phyloP scores from a whole-genome alignment of 2,329 filamentous ascomycete genomes.

The Apiospora pterosperma region DNA sequence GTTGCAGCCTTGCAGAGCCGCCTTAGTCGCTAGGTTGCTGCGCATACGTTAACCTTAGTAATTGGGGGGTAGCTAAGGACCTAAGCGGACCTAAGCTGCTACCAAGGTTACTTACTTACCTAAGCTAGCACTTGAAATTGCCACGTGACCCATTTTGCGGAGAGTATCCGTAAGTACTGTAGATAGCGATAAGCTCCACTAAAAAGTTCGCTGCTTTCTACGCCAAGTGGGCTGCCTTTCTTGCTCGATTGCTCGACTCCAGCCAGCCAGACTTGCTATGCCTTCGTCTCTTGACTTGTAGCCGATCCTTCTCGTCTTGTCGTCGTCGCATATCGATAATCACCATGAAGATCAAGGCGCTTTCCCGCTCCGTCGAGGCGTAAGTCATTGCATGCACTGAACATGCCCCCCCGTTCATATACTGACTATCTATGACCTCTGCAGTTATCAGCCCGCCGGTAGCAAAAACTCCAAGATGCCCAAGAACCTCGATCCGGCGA shows the following conservation, averaged over 20 bases:
- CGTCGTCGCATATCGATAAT: background rate
- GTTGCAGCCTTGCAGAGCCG: background rate
- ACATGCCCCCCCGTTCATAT: background rate
- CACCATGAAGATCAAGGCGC: slow-evolving; percentile 57
- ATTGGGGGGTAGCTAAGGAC: background rate
- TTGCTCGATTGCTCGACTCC: background rate
- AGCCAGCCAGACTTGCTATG: too few species aligned
- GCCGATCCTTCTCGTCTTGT: background rate
- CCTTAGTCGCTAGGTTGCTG: slow-evolving; percentile 6
- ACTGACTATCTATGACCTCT: background rate
- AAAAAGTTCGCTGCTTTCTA: slow-evolving; percentile 9
- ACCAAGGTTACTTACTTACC: background rate
- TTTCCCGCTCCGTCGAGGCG: slow-evolving; percentile 61
- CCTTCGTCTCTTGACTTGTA: background rate
- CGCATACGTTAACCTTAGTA: slow-evolving; percentile 6
- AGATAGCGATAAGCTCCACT: slow-evolving; percentile 6
- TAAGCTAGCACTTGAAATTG: background rate
- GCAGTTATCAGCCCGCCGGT: slow-evolving; percentile 58
- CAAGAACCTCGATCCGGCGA: slow-evolving; percentile 69
- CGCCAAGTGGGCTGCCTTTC: background rate
- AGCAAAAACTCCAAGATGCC: slow-evolving; percentile 62
- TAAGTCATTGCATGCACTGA: background rate
- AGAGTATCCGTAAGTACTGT: too few species aligned
- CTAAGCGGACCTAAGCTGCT: too few species aligned
- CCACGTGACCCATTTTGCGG: background rate